Conservation (phyloP, 495 filamentous ascomycete genomes). For the Neurospora sp. region DNA sequence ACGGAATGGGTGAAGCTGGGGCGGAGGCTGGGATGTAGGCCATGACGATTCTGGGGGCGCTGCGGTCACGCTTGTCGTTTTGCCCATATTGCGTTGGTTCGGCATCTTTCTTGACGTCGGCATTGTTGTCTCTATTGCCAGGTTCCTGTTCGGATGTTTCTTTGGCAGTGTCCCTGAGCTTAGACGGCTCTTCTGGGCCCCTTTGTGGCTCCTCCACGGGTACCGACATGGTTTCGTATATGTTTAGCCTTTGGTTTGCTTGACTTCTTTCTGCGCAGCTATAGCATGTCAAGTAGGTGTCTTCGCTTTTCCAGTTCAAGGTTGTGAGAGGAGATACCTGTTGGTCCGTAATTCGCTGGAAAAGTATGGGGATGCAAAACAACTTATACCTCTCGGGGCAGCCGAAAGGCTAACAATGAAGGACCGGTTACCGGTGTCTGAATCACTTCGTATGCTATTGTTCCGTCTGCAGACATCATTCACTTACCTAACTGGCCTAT, state of each 20-base stretch:
- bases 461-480: background rate
- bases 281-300: background rate
- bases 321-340: background rate
- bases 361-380: background rate
- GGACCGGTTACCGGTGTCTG: background rate
- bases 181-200: background rate
- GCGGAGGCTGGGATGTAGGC: background rate
- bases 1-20: background rate
- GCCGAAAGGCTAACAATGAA: background rate
- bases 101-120: background rate
- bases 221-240: background rate
- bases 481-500: background rate
- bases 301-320: background rate
- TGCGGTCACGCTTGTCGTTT: background rate
- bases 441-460: background rate
- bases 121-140: background rate
- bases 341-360: background rate
- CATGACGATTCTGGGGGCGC: background rate
- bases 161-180: background rate
- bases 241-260: background rate
- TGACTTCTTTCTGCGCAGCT: background rate
- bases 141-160: background rate
- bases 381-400: background rate
- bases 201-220: background rate
- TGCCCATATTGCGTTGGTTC: background rate